A percentile compares a stretch with the other conserved stretches of the same genome.
Conservation (phyloP, 805 yeast genomes). For the Wickerhamiella domercqiae region DNA sequence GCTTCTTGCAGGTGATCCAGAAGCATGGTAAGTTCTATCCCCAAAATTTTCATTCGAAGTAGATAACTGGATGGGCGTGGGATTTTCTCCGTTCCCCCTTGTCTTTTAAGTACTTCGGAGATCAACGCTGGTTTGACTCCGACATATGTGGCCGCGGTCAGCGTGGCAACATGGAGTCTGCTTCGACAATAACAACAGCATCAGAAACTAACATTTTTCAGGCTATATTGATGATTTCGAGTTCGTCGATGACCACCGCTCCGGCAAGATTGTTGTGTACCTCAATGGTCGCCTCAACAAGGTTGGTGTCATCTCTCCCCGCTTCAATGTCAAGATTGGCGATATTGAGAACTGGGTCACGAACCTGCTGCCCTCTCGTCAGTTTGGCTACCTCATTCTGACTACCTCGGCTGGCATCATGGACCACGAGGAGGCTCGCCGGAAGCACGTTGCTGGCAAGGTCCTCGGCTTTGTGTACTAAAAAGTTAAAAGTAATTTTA, state of each 20-base stretch:
- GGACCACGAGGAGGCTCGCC: slow-evolving; percentile 99
- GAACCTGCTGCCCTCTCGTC: slow-evolving; percentile 97
- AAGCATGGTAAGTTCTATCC: slow-evolving; percentile 59
- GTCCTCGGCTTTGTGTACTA: slow-evolving; percentile 96
- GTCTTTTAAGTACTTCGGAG: slow-evolving; percentile 98
- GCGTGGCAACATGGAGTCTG: too few relatives aligned
- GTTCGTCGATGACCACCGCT: slow-evolving; percentile 97
- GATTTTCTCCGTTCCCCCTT: slow-evolving; percentile 79
- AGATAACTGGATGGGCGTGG: slow-evolving; percentile 96
- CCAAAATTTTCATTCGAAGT: slow-evolving; percentile 37
- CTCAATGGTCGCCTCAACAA: slow-evolving; percentile 97
- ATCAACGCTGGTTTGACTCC: slow-evolving; percentile 25
- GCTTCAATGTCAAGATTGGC: slow-evolving; percentile 90
- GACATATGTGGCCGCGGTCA: too few relatives aligned
- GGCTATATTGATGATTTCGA: slow-evolving; percentile 95
- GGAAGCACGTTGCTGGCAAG: slow-evolving; percentile 99
- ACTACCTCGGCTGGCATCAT: slow-evolving; percentile 99
- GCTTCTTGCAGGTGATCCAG: slow-evolving; percentile 93
- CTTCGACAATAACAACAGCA: too few relatives aligned
- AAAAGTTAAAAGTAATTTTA: slow-evolving; percentile 10
- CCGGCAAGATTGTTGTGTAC: slow-evolving; percentile 93
- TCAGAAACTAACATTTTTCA: slow-evolving; percentile 17
- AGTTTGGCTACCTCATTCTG: slow-evolving; percentile 93
- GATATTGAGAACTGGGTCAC: slow-evolving; percentile 98
- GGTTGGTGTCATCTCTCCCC: slow-evolving; percentile 97